Conservation (phyloP, 176 grass and related monocot species). For the Alloteropsis semialata region DNA sequence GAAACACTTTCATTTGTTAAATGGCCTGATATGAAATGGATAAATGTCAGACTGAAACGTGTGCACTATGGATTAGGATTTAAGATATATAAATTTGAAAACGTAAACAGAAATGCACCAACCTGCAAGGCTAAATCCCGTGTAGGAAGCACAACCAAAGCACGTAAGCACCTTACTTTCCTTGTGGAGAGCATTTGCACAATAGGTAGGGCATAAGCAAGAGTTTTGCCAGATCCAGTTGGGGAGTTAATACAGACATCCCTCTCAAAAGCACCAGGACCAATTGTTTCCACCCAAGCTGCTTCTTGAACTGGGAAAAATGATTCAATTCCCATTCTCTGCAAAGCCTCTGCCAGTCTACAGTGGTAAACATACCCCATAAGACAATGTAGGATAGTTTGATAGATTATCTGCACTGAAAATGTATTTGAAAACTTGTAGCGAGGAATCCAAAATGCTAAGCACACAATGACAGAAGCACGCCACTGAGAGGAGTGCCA, state of each 20-base stretch:
- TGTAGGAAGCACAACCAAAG: conserved; percentile 86
- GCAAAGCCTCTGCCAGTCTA: conserved; percentile 69
- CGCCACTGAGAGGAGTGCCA: not conserved
- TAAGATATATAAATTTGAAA: not conserved
- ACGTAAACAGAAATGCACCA: conserved; percentile 15
- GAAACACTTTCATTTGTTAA: not conserved
- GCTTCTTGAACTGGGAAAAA: conserved; percentile 81
- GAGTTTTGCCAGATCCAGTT: conserved; percentile 90
- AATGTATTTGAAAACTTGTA: not conserved
- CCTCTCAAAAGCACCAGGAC: conserved; percentile 84
- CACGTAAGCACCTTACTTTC: conserved; percentile 72
- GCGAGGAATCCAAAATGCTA: not conserved
- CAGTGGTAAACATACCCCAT: not conserved
- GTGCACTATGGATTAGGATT: not conserved
- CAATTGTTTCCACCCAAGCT: conserved; percentile 77
- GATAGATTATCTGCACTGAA: not conserved
- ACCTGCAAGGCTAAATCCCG: conserved; percentile 91
- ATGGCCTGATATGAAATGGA: not conserved
- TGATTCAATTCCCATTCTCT: conserved; percentile 62
- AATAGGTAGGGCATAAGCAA: conserved; percentile 89
- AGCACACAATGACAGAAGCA: not conserved
- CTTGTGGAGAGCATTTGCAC: conserved; percentile 58
- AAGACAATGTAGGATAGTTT: not conserved
- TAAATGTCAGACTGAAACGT: not conserved
- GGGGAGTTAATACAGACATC: conserved; percentile 97